Conservation (phyloP, 257 asterid genomes). For the Capsicum rhomboideum region DNA sequence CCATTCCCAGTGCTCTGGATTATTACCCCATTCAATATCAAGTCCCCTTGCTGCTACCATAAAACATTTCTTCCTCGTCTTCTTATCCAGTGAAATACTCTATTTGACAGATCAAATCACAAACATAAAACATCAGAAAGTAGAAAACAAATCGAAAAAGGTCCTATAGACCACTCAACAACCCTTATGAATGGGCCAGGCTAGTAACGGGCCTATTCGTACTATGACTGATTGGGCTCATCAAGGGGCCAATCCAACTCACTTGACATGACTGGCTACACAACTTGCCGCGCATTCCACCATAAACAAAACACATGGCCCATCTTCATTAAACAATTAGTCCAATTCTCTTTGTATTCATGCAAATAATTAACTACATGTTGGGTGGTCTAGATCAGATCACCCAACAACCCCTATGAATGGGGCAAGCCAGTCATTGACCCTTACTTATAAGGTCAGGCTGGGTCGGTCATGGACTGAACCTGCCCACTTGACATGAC, state of each 20-base stretch:
- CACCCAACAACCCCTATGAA: too few relatives aligned
- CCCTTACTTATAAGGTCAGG: too few relatives aligned
- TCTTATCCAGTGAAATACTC: slow-evolving; percentile 35
- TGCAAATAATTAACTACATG: not conserved
- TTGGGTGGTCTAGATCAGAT: not conserved
- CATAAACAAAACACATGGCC: too few relatives aligned
- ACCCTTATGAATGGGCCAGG: too few relatives aligned
- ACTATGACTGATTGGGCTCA: too few relatives aligned
- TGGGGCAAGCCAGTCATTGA: too few relatives aligned
- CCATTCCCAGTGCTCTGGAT: not conserved
- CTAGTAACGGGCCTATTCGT: too few relatives aligned
- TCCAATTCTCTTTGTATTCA: not conserved
- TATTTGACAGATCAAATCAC: slow-evolving; percentile 1
- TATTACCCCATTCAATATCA: slow-evolving; percentile 32
- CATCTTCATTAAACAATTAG: too few relatives aligned
- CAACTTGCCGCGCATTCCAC: too few relatives aligned
- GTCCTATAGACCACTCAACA: not conserved
- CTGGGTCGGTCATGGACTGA: not conserved
- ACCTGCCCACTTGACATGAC: too few relatives aligned
- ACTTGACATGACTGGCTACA: too few relatives aligned
- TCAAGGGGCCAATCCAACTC: too few relatives aligned
- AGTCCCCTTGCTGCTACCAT: slow-evolving; percentile 45
- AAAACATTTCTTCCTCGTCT: slow-evolving; percentile 35
- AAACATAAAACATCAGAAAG: not conserved
- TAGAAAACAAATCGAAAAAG: not conserved